phyloP scores from a whole-genome alignment of 768 basidiomycete genomes.

The Leccinum barrowsii region DNA sequence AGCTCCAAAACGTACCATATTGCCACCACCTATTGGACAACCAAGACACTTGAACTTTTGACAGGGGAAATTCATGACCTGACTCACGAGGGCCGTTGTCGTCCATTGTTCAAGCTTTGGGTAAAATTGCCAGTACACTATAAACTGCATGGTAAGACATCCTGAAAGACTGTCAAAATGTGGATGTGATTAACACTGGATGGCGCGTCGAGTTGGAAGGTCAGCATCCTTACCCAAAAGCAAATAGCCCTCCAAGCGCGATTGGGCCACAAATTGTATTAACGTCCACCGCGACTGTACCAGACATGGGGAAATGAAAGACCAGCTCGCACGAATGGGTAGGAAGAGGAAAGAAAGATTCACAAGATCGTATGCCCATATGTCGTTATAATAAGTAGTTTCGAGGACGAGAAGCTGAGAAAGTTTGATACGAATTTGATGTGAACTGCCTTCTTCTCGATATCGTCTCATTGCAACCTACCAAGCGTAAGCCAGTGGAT shows the following conservation, averaged over 20 bases:
- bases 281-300: not conserved
- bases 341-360: not conserved
- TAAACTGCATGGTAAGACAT: conserved; percentile 25
- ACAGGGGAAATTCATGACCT: not conserved
- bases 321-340: not conserved
- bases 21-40: conserved; percentile 12
- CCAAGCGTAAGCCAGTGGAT: not conserved
- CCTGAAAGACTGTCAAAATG: conserved; percentile 22
- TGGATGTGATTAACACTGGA: not conserved
- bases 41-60: not conserved
- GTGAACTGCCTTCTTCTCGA: not conserved
- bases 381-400: conserved; percentile 4
- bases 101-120: conserved; percentile 13
- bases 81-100: conserved; percentile 19
- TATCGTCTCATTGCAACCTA: not conserved
- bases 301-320: conserved; percentile 4
- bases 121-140: conserved; percentile 22
- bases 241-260: conserved; percentile 22
- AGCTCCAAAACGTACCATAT: conserved; percentile 15
- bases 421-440: not conserved
- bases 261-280: conserved; percentile 16
- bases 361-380: not conserved
- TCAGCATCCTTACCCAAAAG: conserved; percentile 14
- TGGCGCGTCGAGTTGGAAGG: not conserved
- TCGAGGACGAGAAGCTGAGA: not conserved